Base-by-base conservation (phyloP, 176 grass and related monocot species). In the Oryza coarctata region DNA sequence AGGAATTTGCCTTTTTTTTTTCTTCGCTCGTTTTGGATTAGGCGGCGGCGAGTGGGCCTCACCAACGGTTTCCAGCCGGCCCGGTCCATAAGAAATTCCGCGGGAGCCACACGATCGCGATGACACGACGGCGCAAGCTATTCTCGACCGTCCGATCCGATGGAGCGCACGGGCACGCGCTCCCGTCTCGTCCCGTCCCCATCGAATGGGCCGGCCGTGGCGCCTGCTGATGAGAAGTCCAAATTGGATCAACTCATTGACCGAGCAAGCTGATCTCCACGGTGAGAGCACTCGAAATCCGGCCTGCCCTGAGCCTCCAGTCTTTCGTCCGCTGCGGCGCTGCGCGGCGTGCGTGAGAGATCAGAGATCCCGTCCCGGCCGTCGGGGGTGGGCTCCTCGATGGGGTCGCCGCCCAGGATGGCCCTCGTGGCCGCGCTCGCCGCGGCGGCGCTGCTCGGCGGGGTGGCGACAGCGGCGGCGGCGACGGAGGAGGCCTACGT, bases 401-500 rank as follows among this genome's bases (percentile, higher is more conserved):
- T 89, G 87, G 64, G 65, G 66, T 22, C 65, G 49, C 71, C 71
- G 64, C 52, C 29, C 39, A 20, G 79, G 71, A 65, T 67, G 85
- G 29, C 22, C 72, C 72, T 94, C 40, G 71, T 73, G 36, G 84
- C 69, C 28, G 85, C 73, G 41, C 49, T 86, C 28, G 47, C 52
- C 36, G 71, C 57, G 63, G 70, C 43, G 60, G 75, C 26, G 75
- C 85, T 90, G 45, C 75, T 84, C 40, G 38, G 50, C 39, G 74
- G 55, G 18, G 74, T 5, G 38, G 26, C 20, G 40, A 23, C 38
- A 32, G 82, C 80, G 38, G 38, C 25, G 31, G 83, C 89, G 25
- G 73, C 74, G 43, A 78, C 95, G 34, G 90, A 97, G 7, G 95
- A 94, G 81, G 92, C 95, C 6, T 98, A 94, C 79, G 90, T 93